Conservation (phyloP, 768 basidiomycete species). For the Imleria badia region DNA sequence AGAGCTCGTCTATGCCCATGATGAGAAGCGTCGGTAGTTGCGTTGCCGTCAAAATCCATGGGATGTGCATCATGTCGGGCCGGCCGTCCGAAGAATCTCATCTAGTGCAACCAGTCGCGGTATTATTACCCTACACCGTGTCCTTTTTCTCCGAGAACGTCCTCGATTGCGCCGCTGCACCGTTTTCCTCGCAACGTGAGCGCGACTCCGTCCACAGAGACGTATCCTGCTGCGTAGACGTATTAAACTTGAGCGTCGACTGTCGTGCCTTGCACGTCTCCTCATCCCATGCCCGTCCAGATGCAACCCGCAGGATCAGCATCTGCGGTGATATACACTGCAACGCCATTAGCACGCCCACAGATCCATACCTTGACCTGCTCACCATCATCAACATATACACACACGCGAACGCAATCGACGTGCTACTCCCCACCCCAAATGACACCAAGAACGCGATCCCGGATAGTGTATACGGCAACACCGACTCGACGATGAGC, state of each 20-base stretch:
- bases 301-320: slow-evolving; percentile 24
- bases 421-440: slow-evolving; percentile 12
- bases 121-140: not conserved
- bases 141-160: not conserved
- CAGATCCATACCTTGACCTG: too few species aligned
- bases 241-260: slow-evolving; percentile 17
- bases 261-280: not conserved
- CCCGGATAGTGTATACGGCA: slow-evolving; percentile 27
- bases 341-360: not conserved
- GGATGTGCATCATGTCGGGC: not conserved
- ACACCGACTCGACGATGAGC: slow-evolving; percentile 24
- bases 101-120: not conserved
- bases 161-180: not conserved
- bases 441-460: slow-evolving; percentile 25
- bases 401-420: slow-evolving; percentile 17
- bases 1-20: too few species aligned
- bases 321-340: slow-evolving; percentile 28
- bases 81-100: too few species aligned
- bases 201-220: not conserved
- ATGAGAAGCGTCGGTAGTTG: too few species aligned
- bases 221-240: not conserved
- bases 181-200: not conserved
- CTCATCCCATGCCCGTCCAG: slow-evolving; percentile 16
- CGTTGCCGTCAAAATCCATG: too few species aligned
- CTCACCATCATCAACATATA: slow-evolving; percentile 28